A percentile compares a stretch with the other conserved stretches of the same genome.
Evolutionary conservation across 2,329 filamentous ascomycete genomes (phyloP).

Genomic region (Colletotrichum graminicola): DNA sequence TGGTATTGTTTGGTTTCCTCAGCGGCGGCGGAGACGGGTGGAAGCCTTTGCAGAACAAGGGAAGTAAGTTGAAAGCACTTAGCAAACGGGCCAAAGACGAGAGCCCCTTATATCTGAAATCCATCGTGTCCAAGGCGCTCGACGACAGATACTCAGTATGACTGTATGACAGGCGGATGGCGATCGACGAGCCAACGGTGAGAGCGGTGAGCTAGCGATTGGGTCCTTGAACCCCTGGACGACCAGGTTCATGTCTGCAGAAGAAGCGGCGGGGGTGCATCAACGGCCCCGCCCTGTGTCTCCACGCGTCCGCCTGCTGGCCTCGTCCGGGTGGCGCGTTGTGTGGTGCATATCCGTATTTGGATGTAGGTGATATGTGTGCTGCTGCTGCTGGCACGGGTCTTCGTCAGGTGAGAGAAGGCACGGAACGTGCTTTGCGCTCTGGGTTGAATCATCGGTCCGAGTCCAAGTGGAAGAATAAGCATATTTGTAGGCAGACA

Average conservation of each 20-base stretch:
- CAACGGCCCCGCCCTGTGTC: slow-evolving; percentile 26
- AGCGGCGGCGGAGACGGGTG: slow-evolving; percentile 15
- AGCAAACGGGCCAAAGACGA: not conserved
- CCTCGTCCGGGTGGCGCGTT: slow-evolving; percentile 14
- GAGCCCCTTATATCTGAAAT: not conserved
- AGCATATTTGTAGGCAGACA: not conserved
- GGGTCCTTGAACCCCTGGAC: slow-evolving; percentile 9
- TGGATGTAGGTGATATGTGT: slow-evolving; percentile 14
- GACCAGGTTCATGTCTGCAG: slow-evolving; percentile 11
- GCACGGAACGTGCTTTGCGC: slow-evolving; percentile 14
- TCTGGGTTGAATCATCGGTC: not conserved
- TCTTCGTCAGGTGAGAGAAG: slow-evolving; percentile 25
- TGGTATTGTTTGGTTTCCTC: slow-evolving; percentile 34
- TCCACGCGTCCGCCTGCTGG: slow-evolving; percentile 28
- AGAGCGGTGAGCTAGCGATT: slow-evolving; percentile 33
- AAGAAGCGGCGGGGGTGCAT: slow-evolving; percentile 29
- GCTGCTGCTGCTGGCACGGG: slow-evolving; percentile 33
- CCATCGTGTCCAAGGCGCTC: not conserved
- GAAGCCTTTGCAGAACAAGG: not conserved
- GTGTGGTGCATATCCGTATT: not conserved
- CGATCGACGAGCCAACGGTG: slow-evolving; percentile 10
- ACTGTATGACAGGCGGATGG: slow-evolving; percentile 1
- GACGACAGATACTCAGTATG: not conserved
- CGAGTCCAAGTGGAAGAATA: not conserved
- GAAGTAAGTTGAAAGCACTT: not conserved